These are phyloP conservation scores for Phalaenopsis aphrodite DNA, from an alignment of 106 monocot species.

Conservation along the genomic window DNA sequence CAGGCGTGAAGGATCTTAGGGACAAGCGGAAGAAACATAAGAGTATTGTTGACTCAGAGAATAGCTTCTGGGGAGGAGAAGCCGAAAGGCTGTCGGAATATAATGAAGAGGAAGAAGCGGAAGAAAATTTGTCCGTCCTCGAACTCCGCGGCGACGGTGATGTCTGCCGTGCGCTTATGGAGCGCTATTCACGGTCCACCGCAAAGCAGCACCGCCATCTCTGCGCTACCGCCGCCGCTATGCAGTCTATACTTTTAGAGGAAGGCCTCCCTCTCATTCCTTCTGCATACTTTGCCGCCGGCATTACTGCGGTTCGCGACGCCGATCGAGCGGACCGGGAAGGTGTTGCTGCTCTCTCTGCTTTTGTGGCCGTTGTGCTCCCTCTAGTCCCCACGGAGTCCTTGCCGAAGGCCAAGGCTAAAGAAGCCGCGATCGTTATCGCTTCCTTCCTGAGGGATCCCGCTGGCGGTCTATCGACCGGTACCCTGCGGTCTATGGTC, in stretches of 20 bases:
- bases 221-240: slow-evolving; percentile 78
- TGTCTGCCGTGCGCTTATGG: slow-evolving; percentile 57
- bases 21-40: background rate
- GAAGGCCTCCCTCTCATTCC: slow-evolving; percentile 69
- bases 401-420: slow-evolving; percentile 32
- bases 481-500: slow-evolving; percentile 63
- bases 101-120: slow-evolving; percentile 15
- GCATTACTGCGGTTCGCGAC: slow-evolving; percentile 45
- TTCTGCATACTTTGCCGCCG: slow-evolving; percentile 70
- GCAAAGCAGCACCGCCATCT: slow-evolving; percentile 93
- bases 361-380: slow-evolving; percentile 51
- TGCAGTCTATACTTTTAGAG: slow-evolving; percentile 66
- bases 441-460: slow-evolving; percentile 10
- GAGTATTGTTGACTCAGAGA: background rate
- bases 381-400: slow-evolving; percentile 20
- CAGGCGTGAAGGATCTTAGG: background rate
- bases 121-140: slow-evolving; percentile 5
- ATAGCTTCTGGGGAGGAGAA: background rate
- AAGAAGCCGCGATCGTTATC: slow-evolving; percentile 35
- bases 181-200: slow-evolving; percentile 65
- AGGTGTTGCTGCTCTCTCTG: slow-evolving; percentile 30
- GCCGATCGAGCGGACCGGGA: slow-evolving; percentile 12
- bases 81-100: background rate
- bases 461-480: slow-evolving; percentile 13
- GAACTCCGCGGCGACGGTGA: slow-evolving; percentile 18